Conservation (phyloP, 768 basidiomycete genomes). For the Dictyophora rubrovolvata region DNA sequence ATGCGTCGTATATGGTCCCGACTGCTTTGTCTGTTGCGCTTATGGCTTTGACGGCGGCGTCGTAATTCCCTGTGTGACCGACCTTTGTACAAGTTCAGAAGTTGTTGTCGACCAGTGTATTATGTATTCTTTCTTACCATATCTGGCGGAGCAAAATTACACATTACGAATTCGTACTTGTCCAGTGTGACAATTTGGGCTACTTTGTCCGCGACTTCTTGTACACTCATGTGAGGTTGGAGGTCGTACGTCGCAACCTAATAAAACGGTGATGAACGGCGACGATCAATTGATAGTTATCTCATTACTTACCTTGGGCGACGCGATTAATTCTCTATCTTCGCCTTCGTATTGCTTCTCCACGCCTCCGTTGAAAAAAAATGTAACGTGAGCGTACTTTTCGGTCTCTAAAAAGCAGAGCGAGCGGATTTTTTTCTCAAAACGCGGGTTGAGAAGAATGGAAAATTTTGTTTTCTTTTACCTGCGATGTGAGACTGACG, state of each 20-base stretch:
- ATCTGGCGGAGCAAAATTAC: slow-evolving; percentile 95
- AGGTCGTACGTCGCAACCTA: slow-evolving; percentile 85
- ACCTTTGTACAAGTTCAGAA: slow-evolving; percentile 33
- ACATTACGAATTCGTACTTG: slow-evolving; percentile 87
- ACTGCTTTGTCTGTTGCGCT: slow-evolving; percentile 84
- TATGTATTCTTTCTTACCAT: slow-evolving; percentile 45
- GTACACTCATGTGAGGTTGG: slow-evolving; percentile 82
- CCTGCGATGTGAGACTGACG: slow-evolving; percentile 87
- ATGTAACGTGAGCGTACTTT: slow-evolving; percentile 95
- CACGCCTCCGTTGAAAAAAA: slow-evolving; percentile 96
- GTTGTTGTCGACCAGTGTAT: no score
- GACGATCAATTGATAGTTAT: neutral
- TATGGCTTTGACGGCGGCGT: slow-evolving; percentile 85
- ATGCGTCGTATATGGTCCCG: slow-evolving; percentile 77
- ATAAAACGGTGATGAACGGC: neutral
- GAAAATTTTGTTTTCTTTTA: slow-evolving; percentile 27
- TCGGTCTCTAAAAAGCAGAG: slow-evolving; percentile 88
- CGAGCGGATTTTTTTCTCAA: no score
- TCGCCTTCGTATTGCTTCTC: slow-evolving; percentile 85
- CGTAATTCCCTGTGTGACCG: slow-evolving; percentile 86
- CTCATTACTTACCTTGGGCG: slow-evolving; percentile 44
- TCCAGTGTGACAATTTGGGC: slow-evolving; percentile 64
- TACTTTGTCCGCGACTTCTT: slow-evolving; percentile 86
- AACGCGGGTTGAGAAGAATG: no score
- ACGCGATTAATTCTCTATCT: slow-evolving; percentile 79